Evolutionary conservation across 208 protist species (phyloP).

Genomic region (Trypanosoma theileri): DNA sequence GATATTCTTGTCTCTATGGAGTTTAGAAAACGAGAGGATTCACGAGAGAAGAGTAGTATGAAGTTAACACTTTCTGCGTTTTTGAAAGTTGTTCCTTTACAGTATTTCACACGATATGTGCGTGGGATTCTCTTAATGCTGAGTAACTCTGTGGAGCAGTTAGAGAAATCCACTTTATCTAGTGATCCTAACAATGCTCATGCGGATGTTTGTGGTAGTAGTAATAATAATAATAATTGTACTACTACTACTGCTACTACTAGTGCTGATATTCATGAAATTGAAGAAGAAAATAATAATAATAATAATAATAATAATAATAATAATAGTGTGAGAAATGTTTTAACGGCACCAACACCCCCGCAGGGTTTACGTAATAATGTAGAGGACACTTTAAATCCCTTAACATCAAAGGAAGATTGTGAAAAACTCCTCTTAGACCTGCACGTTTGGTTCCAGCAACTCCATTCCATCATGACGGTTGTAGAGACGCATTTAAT

Average conservation of each 20-base stretch:
- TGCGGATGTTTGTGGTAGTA: no score
- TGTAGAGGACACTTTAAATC: background rate
- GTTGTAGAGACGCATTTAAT: conserved; percentile 10
- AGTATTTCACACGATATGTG: conserved; percentile 23
- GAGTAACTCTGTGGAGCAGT: background rate
- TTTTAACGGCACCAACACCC: no score
- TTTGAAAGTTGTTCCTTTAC: conserved; percentile 16
- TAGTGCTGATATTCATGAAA: no score
- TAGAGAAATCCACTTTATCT: background rate
- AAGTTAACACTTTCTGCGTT: conserved; percentile 5
- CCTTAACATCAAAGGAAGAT: background rate
- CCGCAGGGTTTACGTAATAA: no score
- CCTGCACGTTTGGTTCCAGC: conserved; percentile 16
- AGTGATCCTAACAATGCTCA: background rate
- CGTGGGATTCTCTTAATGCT: conserved; percentile 20
- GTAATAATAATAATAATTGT: no score
- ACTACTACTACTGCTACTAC: no score
- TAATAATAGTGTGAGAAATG: no score
- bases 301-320: no score
- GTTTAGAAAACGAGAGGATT: background rate
- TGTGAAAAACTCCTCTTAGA: background rate
- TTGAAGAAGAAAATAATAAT: no score
- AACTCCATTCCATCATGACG: conserved; percentile 1
- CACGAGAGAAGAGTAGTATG: background rate
- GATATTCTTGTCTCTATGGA: conserved; percentile 24